These are phyloP conservation scores for Phylloporus scabripes DNA, from an alignment of 768 basidiomycete species.

Conservation along the genomic window DNA sequence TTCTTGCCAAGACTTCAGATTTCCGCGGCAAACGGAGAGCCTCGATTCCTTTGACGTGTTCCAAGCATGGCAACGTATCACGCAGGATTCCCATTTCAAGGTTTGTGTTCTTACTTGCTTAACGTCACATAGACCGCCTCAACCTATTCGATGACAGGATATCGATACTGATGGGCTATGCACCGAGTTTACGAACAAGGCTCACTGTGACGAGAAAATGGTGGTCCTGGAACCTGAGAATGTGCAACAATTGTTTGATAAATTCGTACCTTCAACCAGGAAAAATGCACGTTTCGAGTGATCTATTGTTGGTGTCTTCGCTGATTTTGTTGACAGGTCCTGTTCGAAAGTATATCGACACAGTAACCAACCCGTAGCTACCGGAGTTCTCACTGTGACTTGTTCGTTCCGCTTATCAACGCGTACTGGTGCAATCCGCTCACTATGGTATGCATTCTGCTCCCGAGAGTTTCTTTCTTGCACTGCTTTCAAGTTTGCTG, in stretches of 20 bases:
- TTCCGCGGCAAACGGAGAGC: slow-evolving; percentile 63
- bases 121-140: not conserved
- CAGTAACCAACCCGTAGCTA: no score
- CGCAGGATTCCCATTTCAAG: slow-evolving; percentile 69
- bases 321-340: no score
- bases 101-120: no score
- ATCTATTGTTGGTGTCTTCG: no score
- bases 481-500: no score
- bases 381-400: no score
- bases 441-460: no score
- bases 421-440: no score
- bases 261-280: slow-evolving; percentile 14
- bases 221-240: slow-evolving; percentile 61
- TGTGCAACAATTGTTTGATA: slow-evolving; percentile 40
- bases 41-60: slow-evolving; percentile 74
- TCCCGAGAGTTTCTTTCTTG: no score
- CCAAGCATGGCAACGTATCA: slow-evolving; percentile 74
- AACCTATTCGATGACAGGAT: slow-evolving; percentile 39
- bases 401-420: no score
- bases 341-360: no score
- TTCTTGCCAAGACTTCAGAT: slow-evolving; percentile 59
- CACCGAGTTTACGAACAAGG: slow-evolving; percentile 73
- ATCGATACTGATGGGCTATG: slow-evolving; percentile 77
- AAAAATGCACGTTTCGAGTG: no score
- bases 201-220: slow-evolving; percentile 78